These are phyloP conservation scores for Globisporangium alternatum DNA, from an alignment of 352 stramenopile species.

Conservation along the genomic window DNA sequence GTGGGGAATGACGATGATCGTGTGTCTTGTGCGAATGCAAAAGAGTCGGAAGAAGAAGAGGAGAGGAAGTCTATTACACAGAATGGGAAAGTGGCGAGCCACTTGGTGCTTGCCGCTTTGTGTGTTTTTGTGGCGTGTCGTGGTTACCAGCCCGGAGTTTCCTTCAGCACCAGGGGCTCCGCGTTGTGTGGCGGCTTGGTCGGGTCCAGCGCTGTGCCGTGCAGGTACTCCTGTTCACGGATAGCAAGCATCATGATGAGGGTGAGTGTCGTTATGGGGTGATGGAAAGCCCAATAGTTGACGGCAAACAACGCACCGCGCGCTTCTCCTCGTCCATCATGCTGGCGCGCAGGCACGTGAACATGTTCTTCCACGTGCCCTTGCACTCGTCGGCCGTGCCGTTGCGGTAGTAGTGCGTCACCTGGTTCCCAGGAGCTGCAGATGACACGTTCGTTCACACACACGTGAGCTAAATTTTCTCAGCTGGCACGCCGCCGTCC, in stretches of 20 bases:
- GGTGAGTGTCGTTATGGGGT: background rate
- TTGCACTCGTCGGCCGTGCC: constrained; percentile 75
- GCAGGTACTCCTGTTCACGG: constrained; percentile 50
- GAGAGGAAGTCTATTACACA: constrained; percentile 17
- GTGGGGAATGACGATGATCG: background rate
- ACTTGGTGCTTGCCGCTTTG: background rate
- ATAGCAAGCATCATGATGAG: too few relatives aligned
- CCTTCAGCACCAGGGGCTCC: constrained; percentile 65
- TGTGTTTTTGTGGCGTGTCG: too few relatives aligned
- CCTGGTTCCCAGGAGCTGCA: constrained; percentile 72
- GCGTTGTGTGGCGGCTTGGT: constrained; percentile 47
- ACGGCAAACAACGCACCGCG: constrained; percentile 27
- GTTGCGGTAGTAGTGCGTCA: constrained; percentile 79
- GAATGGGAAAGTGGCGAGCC: constrained; percentile 11
- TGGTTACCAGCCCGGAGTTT: constrained; percentile 63
- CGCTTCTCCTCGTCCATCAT: constrained; percentile 79
- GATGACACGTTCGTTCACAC: background rate
- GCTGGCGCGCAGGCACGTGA: constrained; percentile 69
- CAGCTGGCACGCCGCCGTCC: too few relatives aligned
- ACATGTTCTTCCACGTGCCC: constrained; percentile 81
- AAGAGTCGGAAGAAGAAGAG: too few relatives aligned
- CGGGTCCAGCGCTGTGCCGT: constrained; percentile 61
- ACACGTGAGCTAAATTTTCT: background rate
- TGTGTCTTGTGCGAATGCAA: background rate
- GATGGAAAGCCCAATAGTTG: too few relatives aligned